A percentile compares a stretch with the other conserved stretches of the same genome.
Evolutionary conservation across 129 eudicot species (phyloP).

Genomic region (Glebionis coronaria): DNA sequence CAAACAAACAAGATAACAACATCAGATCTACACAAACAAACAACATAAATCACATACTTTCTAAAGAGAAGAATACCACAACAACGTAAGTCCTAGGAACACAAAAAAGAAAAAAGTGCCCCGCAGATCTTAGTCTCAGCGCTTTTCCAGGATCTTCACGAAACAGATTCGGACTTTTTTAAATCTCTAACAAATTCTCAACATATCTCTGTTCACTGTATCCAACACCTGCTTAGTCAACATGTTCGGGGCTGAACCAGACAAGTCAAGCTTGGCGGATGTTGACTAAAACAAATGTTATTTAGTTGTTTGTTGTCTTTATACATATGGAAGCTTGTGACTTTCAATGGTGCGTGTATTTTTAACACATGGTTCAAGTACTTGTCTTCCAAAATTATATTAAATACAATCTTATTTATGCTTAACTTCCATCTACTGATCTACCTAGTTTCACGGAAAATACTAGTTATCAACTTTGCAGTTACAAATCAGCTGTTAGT

Average conservation of each 20-base stretch:
- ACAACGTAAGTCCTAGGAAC: slow-evolving; percentile 74
- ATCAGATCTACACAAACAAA: no score
- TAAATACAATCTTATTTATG: no score
- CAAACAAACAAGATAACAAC: no score
- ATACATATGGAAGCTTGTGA: no score
- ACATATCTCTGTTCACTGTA: slow-evolving; percentile 84
- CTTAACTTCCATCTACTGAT: no score
- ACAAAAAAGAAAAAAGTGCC: slow-evolving; percentile 98
- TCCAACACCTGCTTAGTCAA: slow-evolving; percentile 95
- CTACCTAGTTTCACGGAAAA: no score
- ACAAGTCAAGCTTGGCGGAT: slow-evolving; percentile 34
- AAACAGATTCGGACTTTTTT: slow-evolving; percentile 84
- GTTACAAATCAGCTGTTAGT: no score
- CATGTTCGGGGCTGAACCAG: slow-evolving; percentile 80
- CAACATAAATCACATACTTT: slow-evolving; percentile 42
- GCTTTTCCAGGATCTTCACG: slow-evolving; percentile 98
- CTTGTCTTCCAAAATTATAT: no score
- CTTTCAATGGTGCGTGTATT: no score
- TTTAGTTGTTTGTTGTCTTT: no score
- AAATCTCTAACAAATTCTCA: slow-evolving; percentile 80
- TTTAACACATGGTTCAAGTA: no score
- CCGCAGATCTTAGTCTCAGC: slow-evolving; percentile 97
- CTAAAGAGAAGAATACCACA: slow-evolving; percentile 93
- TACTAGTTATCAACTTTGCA: no score
- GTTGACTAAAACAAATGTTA: not conserved